Percentiles rank a stretch among this genome's conserved stretches.
These are phyloP conservation scores for Podospora appendiculata DNA, from an alignment of 495 filamentous ascomycete genomes.

Conservation along the genomic window DNA sequence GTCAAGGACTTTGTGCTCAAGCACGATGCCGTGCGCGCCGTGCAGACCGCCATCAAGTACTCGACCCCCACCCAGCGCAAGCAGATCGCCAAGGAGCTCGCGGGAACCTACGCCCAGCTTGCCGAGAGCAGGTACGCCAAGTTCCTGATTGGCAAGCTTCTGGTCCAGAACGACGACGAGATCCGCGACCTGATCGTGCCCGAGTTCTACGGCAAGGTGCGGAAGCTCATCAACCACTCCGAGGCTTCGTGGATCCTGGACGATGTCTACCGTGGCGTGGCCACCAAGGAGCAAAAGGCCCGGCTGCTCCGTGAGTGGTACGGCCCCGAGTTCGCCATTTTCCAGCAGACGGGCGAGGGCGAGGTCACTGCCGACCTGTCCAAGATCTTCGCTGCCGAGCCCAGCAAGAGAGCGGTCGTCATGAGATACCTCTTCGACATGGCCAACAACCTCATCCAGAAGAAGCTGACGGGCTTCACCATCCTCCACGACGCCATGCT, in stretches of 20 bases:
- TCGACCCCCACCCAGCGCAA: constrained; percentile 74
- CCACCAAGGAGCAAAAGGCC: constrained; percentile 71
- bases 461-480: constrained; percentile 90
- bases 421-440: constrained; percentile 78
- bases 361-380: constrained; percentile 50
- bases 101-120: constrained; percentile 74
- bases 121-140: constrained; percentile 95
- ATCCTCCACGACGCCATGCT: constrained; percentile 97
- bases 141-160: constrained; percentile 89
- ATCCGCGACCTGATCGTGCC: constrained; percentile 80
- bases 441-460: constrained; percentile 86
- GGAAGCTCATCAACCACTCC: constrained; percentile 87
- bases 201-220: constrained; percentile 90
- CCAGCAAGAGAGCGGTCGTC: constrained; percentile 78
- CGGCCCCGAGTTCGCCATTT: constrained; percentile 84
- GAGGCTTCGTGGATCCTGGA: constrained; percentile 97
- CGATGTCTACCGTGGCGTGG: constrained; percentile 83
- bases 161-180: constrained; percentile 79
- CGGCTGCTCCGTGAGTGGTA: constrained; percentile 92
- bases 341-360: constrained; percentile 49
- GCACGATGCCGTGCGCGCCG: constrained; percentile 89
- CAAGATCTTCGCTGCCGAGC: constrained; percentile 62
- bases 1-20: constrained; percentile 97
- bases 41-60: constrained; percentile 96
- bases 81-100: constrained; percentile 79